Percentiles rank a stretch among this genome's conserved stretches.
Conservation (phyloP, 345 rosid species). For the Heritiera littoralis region DNA sequence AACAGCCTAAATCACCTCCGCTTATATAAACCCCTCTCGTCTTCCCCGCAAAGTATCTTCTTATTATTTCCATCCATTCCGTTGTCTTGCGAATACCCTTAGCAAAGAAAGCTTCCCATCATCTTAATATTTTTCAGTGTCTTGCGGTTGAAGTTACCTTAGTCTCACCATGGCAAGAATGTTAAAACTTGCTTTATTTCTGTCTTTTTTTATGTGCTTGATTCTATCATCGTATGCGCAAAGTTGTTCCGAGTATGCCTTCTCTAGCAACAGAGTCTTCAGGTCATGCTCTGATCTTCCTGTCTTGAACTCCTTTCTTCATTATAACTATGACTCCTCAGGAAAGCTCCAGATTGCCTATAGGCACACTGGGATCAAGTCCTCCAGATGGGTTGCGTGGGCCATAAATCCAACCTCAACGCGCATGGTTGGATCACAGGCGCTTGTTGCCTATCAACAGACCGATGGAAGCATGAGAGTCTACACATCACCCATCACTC, state of each 20-base stretch:
- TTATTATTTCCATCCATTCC: background rate
- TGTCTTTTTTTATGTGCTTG: constrained; percentile 27
- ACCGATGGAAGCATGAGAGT: constrained; percentile 57
- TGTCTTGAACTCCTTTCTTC: constrained; percentile 64
- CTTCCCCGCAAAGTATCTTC: background rate
- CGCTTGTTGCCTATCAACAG: constrained; percentile 72
- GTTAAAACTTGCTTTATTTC: background rate
- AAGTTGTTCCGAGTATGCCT: constrained; percentile 57
- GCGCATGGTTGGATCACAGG: constrained; percentile 80
- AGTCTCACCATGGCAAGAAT: background rate
- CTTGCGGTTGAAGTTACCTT: background rate
- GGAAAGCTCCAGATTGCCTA: constrained; percentile 65
- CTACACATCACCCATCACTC: constrained; percentile 63
- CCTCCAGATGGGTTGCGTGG: constrained; percentile 83
- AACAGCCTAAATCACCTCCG: background rate
- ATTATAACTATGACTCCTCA: constrained; percentile 64
- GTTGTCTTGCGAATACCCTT: background rate
- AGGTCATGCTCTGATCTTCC: constrained; percentile 76
- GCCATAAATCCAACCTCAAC: constrained; percentile 72
- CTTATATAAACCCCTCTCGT: constrained; percentile 18
- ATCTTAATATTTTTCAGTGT: background rate
- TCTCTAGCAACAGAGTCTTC: constrained; percentile 61
- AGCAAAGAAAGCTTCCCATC: background rate
- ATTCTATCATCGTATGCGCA: constrained; percentile 41
- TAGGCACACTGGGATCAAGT: constrained; percentile 53